A percentile compares a stretch with the other conserved stretches of the same genome.
These are phyloP conservation scores for Trichocomaceae sp. DNA, from an alignment of 2,329 filamentous ascomycete genomes.

Conservation along the genomic window DNA sequence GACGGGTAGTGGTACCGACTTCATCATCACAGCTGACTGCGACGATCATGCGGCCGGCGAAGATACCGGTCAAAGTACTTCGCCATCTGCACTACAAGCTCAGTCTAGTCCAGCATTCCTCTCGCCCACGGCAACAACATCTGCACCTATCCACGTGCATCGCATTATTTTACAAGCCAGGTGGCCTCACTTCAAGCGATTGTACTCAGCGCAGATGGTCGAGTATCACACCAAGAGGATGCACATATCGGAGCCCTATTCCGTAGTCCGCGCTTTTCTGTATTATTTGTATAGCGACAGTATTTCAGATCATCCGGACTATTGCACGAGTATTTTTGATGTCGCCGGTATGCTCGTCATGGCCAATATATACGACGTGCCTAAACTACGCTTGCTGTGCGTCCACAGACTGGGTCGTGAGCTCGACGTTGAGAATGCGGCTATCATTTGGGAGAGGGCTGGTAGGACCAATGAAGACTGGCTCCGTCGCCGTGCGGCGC, in stretches of 20 bases:
- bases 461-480: slow-evolving; percentile 86
- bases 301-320: slow-evolving; percentile 58
- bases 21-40: slow-evolving; percentile 80
- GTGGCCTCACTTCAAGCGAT: slow-evolving; percentile 91
- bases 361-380: slow-evolving; percentile 97
- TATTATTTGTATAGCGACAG: slow-evolving; percentile 97
- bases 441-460: slow-evolving; percentile 92
- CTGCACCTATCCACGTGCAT: slow-evolving; percentile 85
- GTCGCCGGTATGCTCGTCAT: slow-evolving; percentile 93
- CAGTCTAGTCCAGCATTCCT: slow-evolving; percentile 26
- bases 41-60: slow-evolving; percentile 54
- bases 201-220: slow-evolving; percentile 91
- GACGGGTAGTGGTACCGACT: slow-evolving; percentile 79
- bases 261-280: slow-evolving; percentile 86
- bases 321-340: slow-evolving; percentile 62
- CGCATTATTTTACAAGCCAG: slow-evolving; percentile 88
- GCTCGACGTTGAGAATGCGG: slow-evolving; percentile 88
- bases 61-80: slow-evolving; percentile 42
- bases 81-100: slow-evolving; percentile 19
- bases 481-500: slow-evolving; percentile 80
- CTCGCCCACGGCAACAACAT: slow-evolving; percentile 47
- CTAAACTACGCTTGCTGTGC: slow-evolving; percentile 81
- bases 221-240: slow-evolving; percentile 96
- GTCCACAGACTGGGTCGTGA: slow-evolving; percentile 86
- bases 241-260: slow-evolving; percentile 95